These are phyloP conservation scores for Pulveroboletus sp. DNA, from an alignment of 1,284 basidiomycete species.

Conservation along the genomic window DNA sequence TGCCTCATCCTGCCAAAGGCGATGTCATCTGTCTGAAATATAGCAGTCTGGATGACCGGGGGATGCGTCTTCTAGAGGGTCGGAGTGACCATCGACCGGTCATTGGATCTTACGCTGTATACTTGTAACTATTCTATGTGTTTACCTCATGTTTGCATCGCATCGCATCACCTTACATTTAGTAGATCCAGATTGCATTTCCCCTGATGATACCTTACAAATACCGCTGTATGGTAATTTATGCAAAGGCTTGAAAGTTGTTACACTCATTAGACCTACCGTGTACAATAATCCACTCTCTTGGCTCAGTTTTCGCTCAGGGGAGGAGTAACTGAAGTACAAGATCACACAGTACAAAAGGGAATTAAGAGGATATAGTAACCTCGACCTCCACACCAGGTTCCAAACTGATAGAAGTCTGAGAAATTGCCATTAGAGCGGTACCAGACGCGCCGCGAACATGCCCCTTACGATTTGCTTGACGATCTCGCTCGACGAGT, in stretches of 20 bases:
- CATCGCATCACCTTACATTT: slow-evolving; percentile 13
- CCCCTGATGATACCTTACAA: slow-evolving; percentile 20
- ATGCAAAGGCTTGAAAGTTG: slow-evolving; percentile 11
- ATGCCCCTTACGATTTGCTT: slow-evolving; percentile 90
- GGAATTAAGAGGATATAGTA: slow-evolving; percentile 78
- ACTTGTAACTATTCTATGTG: slow-evolving; percentile 40
- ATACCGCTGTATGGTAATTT: slow-evolving; percentile 20
- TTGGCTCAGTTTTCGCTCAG: not conserved
- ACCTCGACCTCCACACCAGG: slow-evolving; percentile 99
- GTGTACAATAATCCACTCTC: slow-evolving; percentile 1
- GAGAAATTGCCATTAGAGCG: slow-evolving; percentile 14
- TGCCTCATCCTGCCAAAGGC: slow-evolving; percentile 47
- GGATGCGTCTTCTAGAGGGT: slow-evolving; percentile 76
- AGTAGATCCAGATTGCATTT: slow-evolving; percentile 4
- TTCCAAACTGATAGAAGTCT: slow-evolving; percentile 99
- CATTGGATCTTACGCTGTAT: slow-evolving; percentile 70
- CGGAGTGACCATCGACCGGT: slow-evolving; percentile 80
- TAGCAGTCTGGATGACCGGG: slow-evolving; percentile 71
- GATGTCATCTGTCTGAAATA: slow-evolving; percentile 73
- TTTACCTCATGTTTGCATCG: slow-evolving; percentile 10
- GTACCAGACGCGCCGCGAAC: not conserved
- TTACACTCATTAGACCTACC: slow-evolving; percentile 15
- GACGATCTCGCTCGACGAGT: slow-evolving; percentile 98
- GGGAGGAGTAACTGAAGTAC: not conserved
- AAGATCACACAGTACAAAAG: slow-evolving; percentile 1